These are phyloP conservation scores for Kuraishia piskuri DNA, from an alignment of 805 yeast genomes.

Conservation along the genomic window DNA sequence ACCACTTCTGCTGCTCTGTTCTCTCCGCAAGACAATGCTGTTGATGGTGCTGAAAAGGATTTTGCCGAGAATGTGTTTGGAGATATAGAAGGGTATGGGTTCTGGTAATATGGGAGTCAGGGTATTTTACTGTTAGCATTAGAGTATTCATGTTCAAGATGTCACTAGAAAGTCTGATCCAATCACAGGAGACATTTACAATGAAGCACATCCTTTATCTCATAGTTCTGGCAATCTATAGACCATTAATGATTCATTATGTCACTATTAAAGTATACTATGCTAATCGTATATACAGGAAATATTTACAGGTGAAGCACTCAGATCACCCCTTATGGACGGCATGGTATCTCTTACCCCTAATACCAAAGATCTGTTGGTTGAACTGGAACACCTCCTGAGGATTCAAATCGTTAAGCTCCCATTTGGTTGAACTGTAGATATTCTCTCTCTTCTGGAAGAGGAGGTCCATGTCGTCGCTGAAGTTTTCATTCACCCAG, in stretches of 20 bases:
- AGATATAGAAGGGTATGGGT: conserved; percentile 18
- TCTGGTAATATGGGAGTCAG: conserved; percentile 14
- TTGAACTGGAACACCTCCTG: conserved; percentile 91
- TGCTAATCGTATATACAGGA: neutral
- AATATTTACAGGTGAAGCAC: neutral
- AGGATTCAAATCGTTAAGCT: conserved; percentile 84
- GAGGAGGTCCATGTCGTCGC: conserved; percentile 72
- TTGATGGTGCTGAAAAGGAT: neutral
- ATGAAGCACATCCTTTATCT: too few species aligned
- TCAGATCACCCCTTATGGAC: conserved; percentile 28
- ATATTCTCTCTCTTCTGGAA: conserved; percentile 65
- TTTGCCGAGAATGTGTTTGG: conserved; percentile 12
- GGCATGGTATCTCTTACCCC: conserved; percentile 97
- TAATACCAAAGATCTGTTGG: conserved; percentile 80
- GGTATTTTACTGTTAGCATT: too few species aligned
- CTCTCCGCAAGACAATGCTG: neutral
- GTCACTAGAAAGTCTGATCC: too few species aligned
- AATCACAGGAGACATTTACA: too few species aligned
- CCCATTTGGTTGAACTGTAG: conserved; percentile 89
- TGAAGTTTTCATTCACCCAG: conserved; percentile 59
- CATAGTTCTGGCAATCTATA: too few species aligned
- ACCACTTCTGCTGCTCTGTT: neutral
- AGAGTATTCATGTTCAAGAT: too few species aligned
- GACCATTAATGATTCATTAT: too few species aligned
- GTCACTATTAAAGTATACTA: too few species aligned